Percentiles rank a stretch among this genome's conserved stretches.
These are phyloP conservation scores for Spinacia oleracea DNA, from an alignment of 179 eudicot species.

Conservation along the genomic window DNA sequence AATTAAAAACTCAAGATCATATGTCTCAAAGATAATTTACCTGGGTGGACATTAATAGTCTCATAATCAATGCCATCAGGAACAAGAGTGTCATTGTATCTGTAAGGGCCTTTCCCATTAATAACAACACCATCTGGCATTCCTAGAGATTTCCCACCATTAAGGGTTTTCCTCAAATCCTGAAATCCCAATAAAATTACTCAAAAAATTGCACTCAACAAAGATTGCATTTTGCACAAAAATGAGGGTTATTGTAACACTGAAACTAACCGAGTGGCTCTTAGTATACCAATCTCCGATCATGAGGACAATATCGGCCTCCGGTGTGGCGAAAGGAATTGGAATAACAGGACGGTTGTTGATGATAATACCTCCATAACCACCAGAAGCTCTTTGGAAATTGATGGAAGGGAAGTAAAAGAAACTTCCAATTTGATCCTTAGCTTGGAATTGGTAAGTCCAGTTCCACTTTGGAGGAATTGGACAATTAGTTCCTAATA, in stretches of 20 bases:
- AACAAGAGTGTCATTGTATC: slow-evolving; percentile 60
- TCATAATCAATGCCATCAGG: slow-evolving; percentile 64
- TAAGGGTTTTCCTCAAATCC: slow-evolving; percentile 61
- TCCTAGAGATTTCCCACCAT: slow-evolving; percentile 64
- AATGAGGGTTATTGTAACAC: slow-evolving; percentile 23
- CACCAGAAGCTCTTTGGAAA: slow-evolving; percentile 85
- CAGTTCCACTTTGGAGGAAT: slow-evolving; percentile 70
- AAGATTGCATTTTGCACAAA: not conserved
- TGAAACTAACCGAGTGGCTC: slow-evolving; percentile 62
- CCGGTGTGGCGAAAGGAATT: slow-evolving; percentile 70
- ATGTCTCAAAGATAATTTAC: slow-evolving; percentile 28
- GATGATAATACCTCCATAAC: slow-evolving; percentile 63
- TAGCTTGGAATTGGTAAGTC: slow-evolving; percentile 87
- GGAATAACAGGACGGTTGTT: slow-evolving; percentile 63
- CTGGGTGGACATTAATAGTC: slow-evolving; percentile 64
- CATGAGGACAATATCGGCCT: slow-evolving; percentile 59
- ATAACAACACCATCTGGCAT: slow-evolving; percentile 77
- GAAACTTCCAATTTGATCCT: slow-evolving; percentile 91
- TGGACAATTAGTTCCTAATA: slow-evolving; percentile 58
- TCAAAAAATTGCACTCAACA: not conserved
- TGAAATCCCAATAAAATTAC: slow-evolving; percentile 28
- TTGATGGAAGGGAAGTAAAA: slow-evolving; percentile 81
- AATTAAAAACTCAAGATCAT: not conserved
- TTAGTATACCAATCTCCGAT: slow-evolving; percentile 88
- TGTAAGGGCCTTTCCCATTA: slow-evolving; percentile 71